Conservation (phyloP, 129 eudicot genomes). For the Saussurea involucrata region DNA sequence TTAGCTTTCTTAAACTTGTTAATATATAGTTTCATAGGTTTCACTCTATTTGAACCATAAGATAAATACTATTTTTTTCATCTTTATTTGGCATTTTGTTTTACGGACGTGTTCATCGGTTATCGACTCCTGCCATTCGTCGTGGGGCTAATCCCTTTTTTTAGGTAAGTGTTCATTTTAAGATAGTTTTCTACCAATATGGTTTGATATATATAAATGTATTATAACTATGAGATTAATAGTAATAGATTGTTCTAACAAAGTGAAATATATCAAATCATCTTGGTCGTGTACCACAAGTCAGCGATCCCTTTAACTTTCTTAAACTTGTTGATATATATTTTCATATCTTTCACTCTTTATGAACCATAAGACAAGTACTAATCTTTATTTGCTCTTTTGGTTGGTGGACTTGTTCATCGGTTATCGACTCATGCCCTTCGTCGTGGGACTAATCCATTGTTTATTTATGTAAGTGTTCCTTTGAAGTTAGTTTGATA, state of each 20-base stretch:
- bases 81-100: no score
- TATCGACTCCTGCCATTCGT: no score
- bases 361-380: neutral
- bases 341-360: neutral
- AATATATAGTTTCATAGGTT: neutral
- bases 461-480: neutral
- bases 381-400: neutral
- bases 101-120: no score
- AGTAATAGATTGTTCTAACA: no score
- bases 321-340: neutral
- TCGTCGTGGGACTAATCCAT: neutral
- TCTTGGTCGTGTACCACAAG: no score
- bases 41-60: neutral
- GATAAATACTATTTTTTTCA: neutral
- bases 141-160: no score
- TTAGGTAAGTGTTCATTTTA: no score
- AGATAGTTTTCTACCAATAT: no score
- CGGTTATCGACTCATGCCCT: neutral
- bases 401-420: neutral
- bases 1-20: neutral
- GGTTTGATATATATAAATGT: no score
- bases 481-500: no score
- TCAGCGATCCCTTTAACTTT: neutral
- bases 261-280: no score
- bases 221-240: no score